Percentiles rank a stretch among this genome's conserved stretches.
Evolutionary conservation across 192 early-diverging fungal genomes (phyloP).

Genomic region (Coemansia sp.): DNA sequence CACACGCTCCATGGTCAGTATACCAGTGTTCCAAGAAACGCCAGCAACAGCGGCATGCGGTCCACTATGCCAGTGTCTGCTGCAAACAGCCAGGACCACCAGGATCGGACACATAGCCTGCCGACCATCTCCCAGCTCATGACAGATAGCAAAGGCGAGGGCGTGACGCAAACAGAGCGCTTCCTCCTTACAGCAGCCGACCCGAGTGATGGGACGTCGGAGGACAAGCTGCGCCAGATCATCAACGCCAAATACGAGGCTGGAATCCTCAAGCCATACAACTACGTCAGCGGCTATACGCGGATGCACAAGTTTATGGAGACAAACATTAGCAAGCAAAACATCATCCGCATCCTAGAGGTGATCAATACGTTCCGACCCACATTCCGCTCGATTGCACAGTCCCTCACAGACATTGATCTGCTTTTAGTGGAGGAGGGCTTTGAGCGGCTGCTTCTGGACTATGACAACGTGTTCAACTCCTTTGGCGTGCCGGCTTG

Average conservation of each 20-base stretch:
- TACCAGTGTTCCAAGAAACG: neutral
- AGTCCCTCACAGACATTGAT: conserved; percentile 90
- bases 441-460: conserved; percentile 91
- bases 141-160: conserved; percentile 52
- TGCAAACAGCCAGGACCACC: neutral
- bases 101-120: conserved; percentile 26
- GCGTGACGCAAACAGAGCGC: conserved; percentile 64
- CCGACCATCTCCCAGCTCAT: conserved; percentile 48
- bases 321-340: conserved; percentile 62
- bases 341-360: conserved; percentile 70
- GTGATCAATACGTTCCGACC: conserved; percentile 90
- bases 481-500: conserved; percentile 95
- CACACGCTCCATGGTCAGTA: neutral
- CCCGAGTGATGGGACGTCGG: conserved; percentile 78
- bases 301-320: conserved; percentile 92
- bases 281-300: conserved; percentile 90
- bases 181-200: conserved; percentile 93
- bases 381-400: conserved; percentile 82
- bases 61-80: conserved; percentile 2
- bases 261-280: conserved; percentile 94
- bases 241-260: conserved; percentile 96
- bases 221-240: conserved; percentile 87
- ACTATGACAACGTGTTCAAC: conserved; percentile 94
- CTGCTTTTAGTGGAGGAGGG: conserved; percentile 93
- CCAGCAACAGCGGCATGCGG: neutral